Conservation (phyloP, 1,139 yeast genomes). For the Groenewaldozyma auringiensis region DNA sequence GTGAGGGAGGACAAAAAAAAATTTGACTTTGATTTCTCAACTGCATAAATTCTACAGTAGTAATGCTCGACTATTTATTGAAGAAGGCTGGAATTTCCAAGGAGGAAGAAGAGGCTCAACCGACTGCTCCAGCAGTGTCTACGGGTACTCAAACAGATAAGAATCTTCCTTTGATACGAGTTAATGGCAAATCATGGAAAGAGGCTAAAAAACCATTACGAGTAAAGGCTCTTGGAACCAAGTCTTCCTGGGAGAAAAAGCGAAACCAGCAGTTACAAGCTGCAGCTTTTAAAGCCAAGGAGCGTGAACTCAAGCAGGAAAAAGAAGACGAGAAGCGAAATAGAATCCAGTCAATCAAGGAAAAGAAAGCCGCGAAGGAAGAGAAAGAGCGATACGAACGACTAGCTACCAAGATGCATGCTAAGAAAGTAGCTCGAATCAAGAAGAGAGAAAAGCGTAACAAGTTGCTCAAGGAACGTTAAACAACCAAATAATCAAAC, state of each 20-base stretch:
- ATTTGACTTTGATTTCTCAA: too few relatives aligned
- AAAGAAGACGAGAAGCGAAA: constrained; percentile 29
- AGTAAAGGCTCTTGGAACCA: constrained; percentile 22
- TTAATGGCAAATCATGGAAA: constrained; percentile 33
- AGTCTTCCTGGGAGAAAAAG: constrained; percentile 32
- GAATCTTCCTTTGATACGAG: constrained; percentile 4
- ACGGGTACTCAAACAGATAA: neutral
- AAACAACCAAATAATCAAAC: too few relatives aligned
- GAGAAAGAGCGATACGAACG: constrained; percentile 36
- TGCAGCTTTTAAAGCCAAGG: constrained; percentile 26
- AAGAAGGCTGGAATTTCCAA: neutral
- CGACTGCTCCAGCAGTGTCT: neutral
- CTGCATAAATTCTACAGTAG: too few relatives aligned
- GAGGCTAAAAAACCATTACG: constrained; percentile 29
- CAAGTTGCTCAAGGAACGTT: constrained; percentile 38
- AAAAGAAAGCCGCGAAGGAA: constrained; percentile 32
- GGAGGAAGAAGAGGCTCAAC: neutral
- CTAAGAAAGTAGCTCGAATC: constrained; percentile 35
- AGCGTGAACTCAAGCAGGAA: constrained; percentile 33
- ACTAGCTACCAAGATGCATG: constrained; percentile 36
- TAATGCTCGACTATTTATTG: neutral
- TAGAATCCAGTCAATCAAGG: constrained; percentile 29
- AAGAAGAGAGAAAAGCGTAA: constrained; percentile 36
- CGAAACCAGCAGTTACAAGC: neutral
- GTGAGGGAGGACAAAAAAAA: too few relatives aligned